A percentile compares a stretch with the other conserved stretches of the same genome.
Conservation (phyloP, 2,329 filamentous ascomycete genomes). For the Cadophora sp. region DNA sequence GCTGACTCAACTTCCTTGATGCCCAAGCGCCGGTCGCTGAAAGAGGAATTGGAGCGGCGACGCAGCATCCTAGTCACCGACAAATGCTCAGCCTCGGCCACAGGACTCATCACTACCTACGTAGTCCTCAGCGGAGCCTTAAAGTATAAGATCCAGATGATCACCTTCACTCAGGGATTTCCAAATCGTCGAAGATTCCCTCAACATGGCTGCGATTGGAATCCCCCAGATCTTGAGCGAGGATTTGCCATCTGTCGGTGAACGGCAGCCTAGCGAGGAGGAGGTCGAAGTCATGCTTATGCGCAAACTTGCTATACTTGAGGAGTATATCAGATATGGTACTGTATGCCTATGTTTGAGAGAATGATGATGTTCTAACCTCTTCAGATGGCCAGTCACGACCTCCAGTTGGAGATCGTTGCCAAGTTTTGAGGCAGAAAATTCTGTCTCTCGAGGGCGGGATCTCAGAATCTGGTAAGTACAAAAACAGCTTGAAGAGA, state of each 20-base stretch:
- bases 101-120: background rate
- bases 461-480: slow-evolving; percentile 23
- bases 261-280: slow-evolving; percentile 3
- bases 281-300: slow-evolving; percentile 21
- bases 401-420: slow-evolving; percentile 14
- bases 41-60: background rate
- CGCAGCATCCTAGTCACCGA: background rate
- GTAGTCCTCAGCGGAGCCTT: slow-evolving; percentile 6
- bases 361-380: background rate
- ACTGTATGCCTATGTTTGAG: background rate
- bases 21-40: background rate
- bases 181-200: background rate
- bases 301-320: slow-evolving; percentile 18
- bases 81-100: slow-evolving; percentile 5
- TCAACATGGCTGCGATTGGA: background rate
- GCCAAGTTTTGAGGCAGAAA: slow-evolving; percentile 16
- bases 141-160: background rate
- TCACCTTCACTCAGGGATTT: background rate
- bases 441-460: slow-evolving; percentile 24
- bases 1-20: background rate
- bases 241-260: background rate
- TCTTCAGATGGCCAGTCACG: slow-evolving; percentile 7
- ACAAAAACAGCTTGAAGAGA: background rate
- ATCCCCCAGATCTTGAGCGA: background rate
- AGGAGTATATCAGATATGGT: slow-evolving; percentile 24